Evolutionary conservation across 176 grass and related monocot species (phyloP).

Genomic region (Triticum timopheevii): DNA sequence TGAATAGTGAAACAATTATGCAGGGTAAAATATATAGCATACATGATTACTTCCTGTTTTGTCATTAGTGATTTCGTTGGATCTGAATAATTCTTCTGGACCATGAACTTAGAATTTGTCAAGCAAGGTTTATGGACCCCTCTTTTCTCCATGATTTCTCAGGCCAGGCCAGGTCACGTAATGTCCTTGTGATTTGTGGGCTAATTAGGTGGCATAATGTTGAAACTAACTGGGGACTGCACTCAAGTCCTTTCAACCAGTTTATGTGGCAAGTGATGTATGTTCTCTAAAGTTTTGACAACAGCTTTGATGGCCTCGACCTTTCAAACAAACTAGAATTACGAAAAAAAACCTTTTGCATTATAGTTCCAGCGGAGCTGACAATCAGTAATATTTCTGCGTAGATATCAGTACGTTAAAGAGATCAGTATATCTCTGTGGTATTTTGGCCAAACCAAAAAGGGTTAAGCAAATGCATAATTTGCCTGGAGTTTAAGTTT

Average conservation of each 20-base stretch:
- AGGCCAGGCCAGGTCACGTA: neutral
- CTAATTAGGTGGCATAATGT: neutral
- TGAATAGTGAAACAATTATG: conserved; percentile 2
- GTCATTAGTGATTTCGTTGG: neutral
- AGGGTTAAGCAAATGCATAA: too few species aligned
- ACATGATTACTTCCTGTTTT: neutral
- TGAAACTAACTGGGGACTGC: neutral
- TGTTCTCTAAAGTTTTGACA: neutral
- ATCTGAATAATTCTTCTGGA: conserved; percentile 25
- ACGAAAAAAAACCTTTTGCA: too few species aligned
- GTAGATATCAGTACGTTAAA: too few species aligned
- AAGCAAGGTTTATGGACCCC: conserved; percentile 9
- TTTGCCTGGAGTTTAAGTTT: too few species aligned
- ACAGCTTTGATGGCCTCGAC: too few species aligned
- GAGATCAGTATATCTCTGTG: too few species aligned
- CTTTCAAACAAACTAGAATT: too few species aligned
- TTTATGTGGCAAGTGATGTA: neutral
- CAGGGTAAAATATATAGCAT: neutral
- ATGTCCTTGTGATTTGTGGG: neutral
- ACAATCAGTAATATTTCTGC: too few species aligned
- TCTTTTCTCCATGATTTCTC: neutral
- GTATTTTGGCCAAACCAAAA: too few species aligned
- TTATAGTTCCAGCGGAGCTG: too few species aligned
- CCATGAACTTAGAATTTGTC: conserved; percentile 22
- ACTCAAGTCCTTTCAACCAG: neutral